Evolutionary conservation across 768 basidiomycete species (phyloP).

Genomic region (Termitomyces sp.): DNA sequence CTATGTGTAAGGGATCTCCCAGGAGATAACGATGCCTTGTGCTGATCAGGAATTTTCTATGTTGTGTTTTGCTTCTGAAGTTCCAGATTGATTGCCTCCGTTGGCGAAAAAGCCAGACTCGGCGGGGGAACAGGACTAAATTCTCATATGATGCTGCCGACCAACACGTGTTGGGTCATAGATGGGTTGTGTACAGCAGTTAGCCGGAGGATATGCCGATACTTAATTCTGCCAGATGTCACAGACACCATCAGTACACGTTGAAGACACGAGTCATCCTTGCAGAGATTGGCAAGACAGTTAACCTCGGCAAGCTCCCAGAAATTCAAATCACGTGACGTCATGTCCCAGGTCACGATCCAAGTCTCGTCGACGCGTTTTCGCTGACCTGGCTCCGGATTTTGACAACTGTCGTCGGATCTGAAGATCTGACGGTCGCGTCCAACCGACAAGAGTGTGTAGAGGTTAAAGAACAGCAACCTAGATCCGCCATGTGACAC

Average conservation of each 20-base stretch:
- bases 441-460: too few species aligned
- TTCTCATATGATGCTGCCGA: background rate
- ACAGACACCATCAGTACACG: background rate
- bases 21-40: background rate
- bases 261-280: background rate
- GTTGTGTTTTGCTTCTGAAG: background rate
- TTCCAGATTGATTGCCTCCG: background rate
- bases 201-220: background rate
- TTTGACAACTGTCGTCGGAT: too few species aligned
- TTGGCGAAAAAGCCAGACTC: background rate
- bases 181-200: background rate
- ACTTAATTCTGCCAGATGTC: too few species aligned
- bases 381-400: too few species aligned
- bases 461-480: too few species aligned
- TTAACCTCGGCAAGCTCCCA: too few species aligned
- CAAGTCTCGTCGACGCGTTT: too few species aligned
- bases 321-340: background rate
- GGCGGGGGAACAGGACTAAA: background rate
- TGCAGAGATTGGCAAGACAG: too few species aligned
- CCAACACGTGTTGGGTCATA: background rate
- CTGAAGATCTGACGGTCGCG: too few species aligned
- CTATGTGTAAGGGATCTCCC: background rate
- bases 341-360: background rate
- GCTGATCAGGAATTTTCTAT: background rate
- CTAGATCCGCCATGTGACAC: too few species aligned